These are phyloP conservation scores for Exophiala sp. DNA, from an alignment of 2,329 filamentous ascomycete genomes.

Conservation along the genomic window DNA sequence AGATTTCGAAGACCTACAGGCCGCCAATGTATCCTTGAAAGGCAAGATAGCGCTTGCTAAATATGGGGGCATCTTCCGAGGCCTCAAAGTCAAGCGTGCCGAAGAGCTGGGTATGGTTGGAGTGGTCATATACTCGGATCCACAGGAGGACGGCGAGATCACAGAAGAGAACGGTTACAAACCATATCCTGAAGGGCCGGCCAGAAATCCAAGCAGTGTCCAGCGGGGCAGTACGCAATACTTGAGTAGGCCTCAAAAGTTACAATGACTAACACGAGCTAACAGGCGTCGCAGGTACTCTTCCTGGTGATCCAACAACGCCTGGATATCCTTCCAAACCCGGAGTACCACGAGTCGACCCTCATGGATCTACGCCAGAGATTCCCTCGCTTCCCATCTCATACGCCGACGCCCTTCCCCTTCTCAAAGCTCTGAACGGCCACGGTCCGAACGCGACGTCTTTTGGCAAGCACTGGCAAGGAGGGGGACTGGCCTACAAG, in stretches of 20 bases:
- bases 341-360: constrained; percentile 68
- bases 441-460: constrained; percentile 72
- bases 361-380: constrained; percentile 63
- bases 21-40: constrained; percentile 65
- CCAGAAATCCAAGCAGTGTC: constrained; percentile 79
- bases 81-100: constrained; percentile 85
- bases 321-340: constrained; percentile 91
- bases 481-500: constrained; percentile 67
- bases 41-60: constrained; percentile 84
- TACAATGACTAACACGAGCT: constrained; percentile 14
- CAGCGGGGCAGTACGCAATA: constrained; percentile 85
- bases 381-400: constrained; percentile 92
- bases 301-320: constrained; percentile 74
- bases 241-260: constrained; percentile 52
- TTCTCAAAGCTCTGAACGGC: constrained; percentile 85
- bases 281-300: constrained; percentile 42
- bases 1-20: constrained; percentile 76
- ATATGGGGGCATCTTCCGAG: constrained; percentile 82
- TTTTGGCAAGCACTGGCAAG: constrained; percentile 67
- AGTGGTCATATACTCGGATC: constrained; percentile 78
- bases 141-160: constrained; percentile 76
- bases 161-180: constrained; percentile 76
- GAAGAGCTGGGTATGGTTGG: constrained; percentile 86
- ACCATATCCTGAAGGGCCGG: constrained; percentile 77
- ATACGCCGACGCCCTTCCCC: constrained; percentile 75